phyloP scores from a whole-genome alignment of 73 alveolate genomes.

The Durusdinium trenchii region DNA sequence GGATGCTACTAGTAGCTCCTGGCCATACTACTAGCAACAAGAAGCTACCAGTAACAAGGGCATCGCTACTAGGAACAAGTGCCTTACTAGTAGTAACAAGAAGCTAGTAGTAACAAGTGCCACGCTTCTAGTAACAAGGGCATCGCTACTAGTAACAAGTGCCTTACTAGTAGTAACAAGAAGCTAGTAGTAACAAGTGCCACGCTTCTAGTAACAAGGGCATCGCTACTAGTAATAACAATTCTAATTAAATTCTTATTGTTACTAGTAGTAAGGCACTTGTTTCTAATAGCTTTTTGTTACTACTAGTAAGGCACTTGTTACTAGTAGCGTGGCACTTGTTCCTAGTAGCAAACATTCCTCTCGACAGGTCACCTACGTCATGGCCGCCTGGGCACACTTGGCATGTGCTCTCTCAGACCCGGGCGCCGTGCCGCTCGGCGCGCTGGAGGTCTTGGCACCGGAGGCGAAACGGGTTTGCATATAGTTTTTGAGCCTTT shows the following conservation, averaged over 20 bases:
- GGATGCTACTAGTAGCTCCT: no score
- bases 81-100: no score
- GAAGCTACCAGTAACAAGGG: no score
- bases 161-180: no score
- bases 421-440: conserved; percentile 90
- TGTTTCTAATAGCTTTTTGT: not conserved
- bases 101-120: no score
- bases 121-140: no score
- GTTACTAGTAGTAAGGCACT: not conserved
- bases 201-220: not conserved
- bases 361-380: not conserved
- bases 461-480: conserved; percentile 30
- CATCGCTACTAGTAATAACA: not conserved
- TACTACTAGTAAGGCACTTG: not conserved
- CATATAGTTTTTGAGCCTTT: no score
- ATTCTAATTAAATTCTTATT: not conserved
- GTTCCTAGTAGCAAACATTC: not conserved
- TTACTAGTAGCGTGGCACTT: not conserved
- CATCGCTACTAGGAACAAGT: no score
- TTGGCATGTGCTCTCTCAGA: conserved; percentile 46
- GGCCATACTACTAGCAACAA: no score
- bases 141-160: no score
- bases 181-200: no score
- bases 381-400: conserved; percentile 93
- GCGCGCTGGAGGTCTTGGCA: conserved; percentile 80